Evolutionary conservation across 2,329 filamentous ascomycete species (phyloP).

Genomic region (Whalleya microplaca): DNA sequence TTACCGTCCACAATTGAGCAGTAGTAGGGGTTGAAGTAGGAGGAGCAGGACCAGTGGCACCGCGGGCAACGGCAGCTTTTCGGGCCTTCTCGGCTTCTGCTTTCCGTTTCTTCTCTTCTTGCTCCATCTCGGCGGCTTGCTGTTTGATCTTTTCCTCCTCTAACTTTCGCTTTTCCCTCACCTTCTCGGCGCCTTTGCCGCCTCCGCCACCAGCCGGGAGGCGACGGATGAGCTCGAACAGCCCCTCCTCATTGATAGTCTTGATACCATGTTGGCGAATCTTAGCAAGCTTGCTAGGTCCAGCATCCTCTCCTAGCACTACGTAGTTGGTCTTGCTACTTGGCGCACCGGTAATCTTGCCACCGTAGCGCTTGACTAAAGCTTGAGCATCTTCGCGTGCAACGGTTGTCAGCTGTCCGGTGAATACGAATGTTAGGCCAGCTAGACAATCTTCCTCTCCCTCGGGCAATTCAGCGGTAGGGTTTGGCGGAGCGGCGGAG

Average conservation of each 20-base stretch:
- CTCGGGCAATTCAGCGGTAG: slow-evolving; percentile 69
- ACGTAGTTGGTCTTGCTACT: slow-evolving; percentile 95
- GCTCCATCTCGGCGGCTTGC: slow-evolving; percentile 84
- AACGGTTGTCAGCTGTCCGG: slow-evolving; percentile 79
- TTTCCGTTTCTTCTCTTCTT: slow-evolving; percentile 68
- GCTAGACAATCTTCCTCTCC: slow-evolving; percentile 89
- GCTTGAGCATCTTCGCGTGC: slow-evolving; percentile 83
- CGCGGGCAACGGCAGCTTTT: slow-evolving; percentile 51
- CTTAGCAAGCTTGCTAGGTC: slow-evolving; percentile 88
- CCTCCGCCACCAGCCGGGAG: slow-evolving; percentile 86
- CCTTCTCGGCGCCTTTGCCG: slow-evolving; percentile 84
- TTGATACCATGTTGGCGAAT: slow-evolving; percentile 81
- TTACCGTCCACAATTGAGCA: slow-evolving; percentile 85
- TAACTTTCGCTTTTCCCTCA: slow-evolving; percentile 79
- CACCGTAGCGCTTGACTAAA: slow-evolving; percentile 90
- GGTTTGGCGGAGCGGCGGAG: slow-evolving; percentile 64
- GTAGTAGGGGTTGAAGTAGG: slow-evolving; percentile 50
- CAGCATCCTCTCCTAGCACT: slow-evolving; percentile 87
- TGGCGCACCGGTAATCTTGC: slow-evolving; percentile 82
- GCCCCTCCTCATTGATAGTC: slow-evolving; percentile 90
- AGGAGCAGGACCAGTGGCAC: slow-evolving; percentile 41
- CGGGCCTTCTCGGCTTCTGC: slow-evolving; percentile 58
- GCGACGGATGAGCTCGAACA: slow-evolving; percentile 81
- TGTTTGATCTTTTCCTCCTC: slow-evolving; percentile 83
- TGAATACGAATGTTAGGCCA: slow-evolving; percentile 93